Conservation (phyloP, 306 rosid species). For the Cucurbita ficifolia region DNA sequence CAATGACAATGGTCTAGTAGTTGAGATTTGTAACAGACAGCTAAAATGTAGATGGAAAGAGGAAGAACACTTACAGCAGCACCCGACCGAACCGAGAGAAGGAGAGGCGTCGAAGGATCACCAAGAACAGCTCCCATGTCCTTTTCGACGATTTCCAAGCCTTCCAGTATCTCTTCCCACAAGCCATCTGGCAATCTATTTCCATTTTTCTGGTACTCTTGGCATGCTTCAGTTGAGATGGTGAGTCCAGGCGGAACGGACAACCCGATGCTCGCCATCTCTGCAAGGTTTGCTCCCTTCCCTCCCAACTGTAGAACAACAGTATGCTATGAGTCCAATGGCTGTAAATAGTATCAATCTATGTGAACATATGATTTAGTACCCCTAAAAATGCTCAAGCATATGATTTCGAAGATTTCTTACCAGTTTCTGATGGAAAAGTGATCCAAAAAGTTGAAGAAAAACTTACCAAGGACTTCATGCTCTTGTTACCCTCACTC, state of each 20-base stretch:
- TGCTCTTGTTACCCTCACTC: constrained; percentile 84
- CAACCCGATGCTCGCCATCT: constrained; percentile 88
- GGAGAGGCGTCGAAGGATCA: constrained; percentile 73
- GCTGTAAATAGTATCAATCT: neutral
- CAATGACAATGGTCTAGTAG: neutral
- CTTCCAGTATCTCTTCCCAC: constrained; percentile 81
- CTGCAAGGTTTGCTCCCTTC: constrained; percentile 95
- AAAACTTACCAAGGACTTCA: constrained; percentile 77
- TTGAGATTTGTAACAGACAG: neutral
- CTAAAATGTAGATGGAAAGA: neutral
- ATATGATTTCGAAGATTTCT: neutral
- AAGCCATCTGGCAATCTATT: constrained; percentile 43
- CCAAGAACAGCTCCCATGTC: constrained; percentile 74
- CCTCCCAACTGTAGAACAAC: constrained; percentile 60
- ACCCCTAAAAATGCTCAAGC: neutral
- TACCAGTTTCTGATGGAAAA: neutral
- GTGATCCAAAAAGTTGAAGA: neutral
- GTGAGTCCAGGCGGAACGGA: constrained; percentile 96
- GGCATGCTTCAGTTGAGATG: constrained; percentile 91
- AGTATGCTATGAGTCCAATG: neutral
- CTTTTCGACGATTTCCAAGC: constrained; percentile 41
- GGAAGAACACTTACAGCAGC: constrained; percentile 50
- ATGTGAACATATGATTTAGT: neutral
- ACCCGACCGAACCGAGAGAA: constrained; percentile 89
- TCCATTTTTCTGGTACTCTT: constrained; percentile 67